These are phyloP conservation scores for Aspergillus eucalypticola DNA, from an alignment of 2,329 filamentous ascomycete species.

Conservation along the genomic window DNA sequence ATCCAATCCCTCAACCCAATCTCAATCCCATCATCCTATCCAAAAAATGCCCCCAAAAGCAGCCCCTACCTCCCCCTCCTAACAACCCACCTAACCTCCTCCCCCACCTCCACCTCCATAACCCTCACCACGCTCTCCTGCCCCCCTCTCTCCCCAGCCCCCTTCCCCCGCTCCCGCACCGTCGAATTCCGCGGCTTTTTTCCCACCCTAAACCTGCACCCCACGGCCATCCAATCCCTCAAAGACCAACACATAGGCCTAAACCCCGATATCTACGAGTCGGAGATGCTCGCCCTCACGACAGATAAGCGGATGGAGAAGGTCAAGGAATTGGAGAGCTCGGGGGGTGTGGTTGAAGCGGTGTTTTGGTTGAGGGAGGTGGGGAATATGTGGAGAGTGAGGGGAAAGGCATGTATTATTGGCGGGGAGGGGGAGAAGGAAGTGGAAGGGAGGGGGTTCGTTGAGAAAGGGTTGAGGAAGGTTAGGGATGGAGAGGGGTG, in stretches of 20 bases:
- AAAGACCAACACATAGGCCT: conserved; percentile 35
- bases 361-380: conserved; percentile 75
- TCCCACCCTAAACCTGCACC: conserved; percentile 64
- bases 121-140: conserved; percentile 28
- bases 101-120: conserved; percentile 28
- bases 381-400: conserved; percentile 80
- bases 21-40: too few relatives aligned
- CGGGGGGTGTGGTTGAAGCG: conserved; percentile 72
- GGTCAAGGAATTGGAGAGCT: conserved; percentile 68
- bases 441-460: conserved; percentile 54
- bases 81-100: conserved; percentile 23
- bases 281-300: conserved; percentile 78
- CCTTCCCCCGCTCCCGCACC: conserved; percentile 49
- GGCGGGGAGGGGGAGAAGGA: conserved; percentile 53
- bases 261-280: conserved; percentile 72
- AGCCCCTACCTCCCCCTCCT: conserved; percentile 34
- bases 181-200: conserved; percentile 88
- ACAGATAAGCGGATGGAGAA: conserved; percentile 90
- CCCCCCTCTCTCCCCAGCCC: conserved; percentile 16
- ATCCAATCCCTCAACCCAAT: too few relatives aligned
- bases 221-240: conserved; percentile 71
- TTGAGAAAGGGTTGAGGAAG: conserved; percentile 31
- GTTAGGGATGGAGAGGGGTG: conserved; percentile 50
- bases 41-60: conserved; percentile 14
- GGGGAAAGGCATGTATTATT: conserved; percentile 74